A percentile compares a stretch with the other conserved stretches of the same genome.
phyloP scores from a whole-genome alignment of 202 grass and related monocot species.

The Brachypodium distachyon region DNA sequence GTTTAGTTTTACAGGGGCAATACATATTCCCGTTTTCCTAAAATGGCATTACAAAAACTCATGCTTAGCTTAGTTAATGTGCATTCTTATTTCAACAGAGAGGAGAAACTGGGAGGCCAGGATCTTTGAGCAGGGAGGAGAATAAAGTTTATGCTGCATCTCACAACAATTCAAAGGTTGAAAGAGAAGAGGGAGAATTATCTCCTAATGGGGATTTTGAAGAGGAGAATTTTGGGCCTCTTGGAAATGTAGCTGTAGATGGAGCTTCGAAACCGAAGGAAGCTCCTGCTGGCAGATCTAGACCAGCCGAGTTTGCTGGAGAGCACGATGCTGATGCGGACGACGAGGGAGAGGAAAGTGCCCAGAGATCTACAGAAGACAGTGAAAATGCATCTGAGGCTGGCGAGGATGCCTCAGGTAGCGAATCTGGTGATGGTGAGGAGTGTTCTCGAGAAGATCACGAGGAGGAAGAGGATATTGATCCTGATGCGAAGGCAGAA shows the following conservation, averaged over 20 bases:
- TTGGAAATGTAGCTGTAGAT: conserved; percentile 25
- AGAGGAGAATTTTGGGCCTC: conserved; percentile 45
- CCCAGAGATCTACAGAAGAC: conserved; percentile 45
- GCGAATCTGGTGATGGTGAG: conserved; percentile 60
- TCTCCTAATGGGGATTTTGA: conserved; percentile 69
- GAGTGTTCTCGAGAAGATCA: conserved; percentile 63
- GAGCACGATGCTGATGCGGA: conserved; percentile 60
- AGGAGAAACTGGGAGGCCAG: not conserved
- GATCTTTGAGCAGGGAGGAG: not conserved
- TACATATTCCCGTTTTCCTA: not conserved
- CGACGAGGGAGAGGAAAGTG: conserved; percentile 49
- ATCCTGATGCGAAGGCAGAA: conserved; percentile 40
- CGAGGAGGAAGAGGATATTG: conserved; percentile 55
- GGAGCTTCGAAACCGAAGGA: conserved; percentile 7
- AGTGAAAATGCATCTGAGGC: conserved; percentile 61
- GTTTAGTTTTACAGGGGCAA: not conserved
- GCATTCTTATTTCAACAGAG: conserved; percentile 20
- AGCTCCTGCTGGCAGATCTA: conserved; percentile 3
- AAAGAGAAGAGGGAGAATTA: conserved; percentile 71
- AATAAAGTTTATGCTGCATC: not conserved
- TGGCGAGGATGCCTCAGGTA: conserved; percentile 52
- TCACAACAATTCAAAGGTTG: conserved; percentile 31
- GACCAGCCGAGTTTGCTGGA: conserved; percentile 21
- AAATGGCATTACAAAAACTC: not conserved
- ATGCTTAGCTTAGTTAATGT: not conserved